Conservation (phyloP, 2,329 filamentous ascomycete species). For the Lecanicillium sp. region DNA sequence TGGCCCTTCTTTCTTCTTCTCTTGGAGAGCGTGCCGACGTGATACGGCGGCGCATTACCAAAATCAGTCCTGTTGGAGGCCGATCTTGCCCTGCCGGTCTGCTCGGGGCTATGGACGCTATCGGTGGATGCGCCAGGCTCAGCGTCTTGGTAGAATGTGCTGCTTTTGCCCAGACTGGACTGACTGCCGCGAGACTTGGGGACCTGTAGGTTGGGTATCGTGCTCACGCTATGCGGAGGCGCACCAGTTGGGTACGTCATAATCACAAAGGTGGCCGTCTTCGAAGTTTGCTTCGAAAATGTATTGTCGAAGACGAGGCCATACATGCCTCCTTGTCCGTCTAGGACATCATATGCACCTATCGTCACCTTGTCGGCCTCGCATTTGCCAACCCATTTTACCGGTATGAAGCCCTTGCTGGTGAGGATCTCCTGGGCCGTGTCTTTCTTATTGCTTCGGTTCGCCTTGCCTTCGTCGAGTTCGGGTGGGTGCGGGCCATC, state of each 20-base stretch:
- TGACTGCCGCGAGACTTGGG: slow-evolving; percentile 36
- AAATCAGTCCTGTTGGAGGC: slow-evolving; percentile 46
- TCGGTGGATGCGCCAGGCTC: slow-evolving; percentile 51
- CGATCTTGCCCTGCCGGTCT: slow-evolving; percentile 39
- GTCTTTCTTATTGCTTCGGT: slow-evolving; percentile 51
- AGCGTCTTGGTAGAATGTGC: slow-evolving; percentile 39
- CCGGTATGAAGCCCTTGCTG: slow-evolving; percentile 61
- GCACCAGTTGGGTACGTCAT: slow-evolving; percentile 85
- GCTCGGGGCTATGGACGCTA: slow-evolving; percentile 50
- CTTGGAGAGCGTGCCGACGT: slow-evolving; percentile 83
- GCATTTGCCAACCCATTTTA: slow-evolving; percentile 89
- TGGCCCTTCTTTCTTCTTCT: slow-evolving; percentile 89
- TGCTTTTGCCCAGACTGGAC: slow-evolving; percentile 45
- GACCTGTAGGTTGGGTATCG: slow-evolving; percentile 55
- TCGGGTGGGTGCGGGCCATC: slow-evolving; percentile 39
- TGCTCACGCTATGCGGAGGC: slow-evolving; percentile 67
- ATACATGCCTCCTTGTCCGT: slow-evolving; percentile 82
- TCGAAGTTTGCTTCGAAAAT: slow-evolving; percentile 91
- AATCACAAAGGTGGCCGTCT: slow-evolving; percentile 90
- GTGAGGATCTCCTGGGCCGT: slow-evolving; percentile 58
- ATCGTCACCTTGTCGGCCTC: slow-evolving; percentile 94
- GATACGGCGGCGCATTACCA: slow-evolving; percentile 38
- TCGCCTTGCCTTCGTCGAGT: slow-evolving; percentile 38
- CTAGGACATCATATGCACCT: slow-evolving; percentile 74
- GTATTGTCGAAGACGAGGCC: slow-evolving; percentile 98